Base-by-base conservation (phyloP, 179 eudicot species). In the Sideroxylon spinosum region DNA sequence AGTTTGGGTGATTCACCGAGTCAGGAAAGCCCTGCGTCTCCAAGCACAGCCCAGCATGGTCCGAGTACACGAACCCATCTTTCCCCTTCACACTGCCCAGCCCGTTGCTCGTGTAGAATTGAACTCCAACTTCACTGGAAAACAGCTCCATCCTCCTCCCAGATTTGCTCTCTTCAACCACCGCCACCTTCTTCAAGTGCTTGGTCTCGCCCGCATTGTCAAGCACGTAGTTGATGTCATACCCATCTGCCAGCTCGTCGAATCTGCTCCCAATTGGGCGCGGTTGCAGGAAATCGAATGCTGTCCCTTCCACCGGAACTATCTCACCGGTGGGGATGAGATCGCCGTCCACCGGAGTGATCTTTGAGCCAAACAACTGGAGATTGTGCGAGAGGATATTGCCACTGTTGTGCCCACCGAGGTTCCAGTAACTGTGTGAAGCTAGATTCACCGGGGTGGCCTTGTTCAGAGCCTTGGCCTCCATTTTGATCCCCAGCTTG, bases 11-110 rank as follows among this genome's bases (percentile, higher is more conserved):
- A 76, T 94, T 91, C 13, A 94, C 97, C 0, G 98, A 80, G 73
- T 92, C 96, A 0, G 98, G 97, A 65, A 91, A 92, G 7, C 90
- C 97, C 57, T 94, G 98, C 3, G 96, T 91, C 86, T 94, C 97
- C 85, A 94, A 86, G 57, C 94, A 89, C 22, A 86, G 29, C 19
- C 81, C 91, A 6, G 76, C 85, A 61, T 84, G 48, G 1, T 76
- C 59, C 9, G 57, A 16, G 73, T 88, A 86, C 8, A 77, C 75
- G 17, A 46, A 44, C 14, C 89, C 87, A 0, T 53, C 82, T 84
- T 88, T 88, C 1, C 91, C 91, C 64, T 75, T 48, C 6, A 76
- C 57, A 6, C 32, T 55, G 0, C 28, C 55, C 70, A 93, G 50
- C 81, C 26, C 73, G 37, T 88, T 87, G 26, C 89, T 73, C 0